phyloP scores from a whole-genome alignment of 441 rosid genomes.

The Biscutella auriculata region DNA sequence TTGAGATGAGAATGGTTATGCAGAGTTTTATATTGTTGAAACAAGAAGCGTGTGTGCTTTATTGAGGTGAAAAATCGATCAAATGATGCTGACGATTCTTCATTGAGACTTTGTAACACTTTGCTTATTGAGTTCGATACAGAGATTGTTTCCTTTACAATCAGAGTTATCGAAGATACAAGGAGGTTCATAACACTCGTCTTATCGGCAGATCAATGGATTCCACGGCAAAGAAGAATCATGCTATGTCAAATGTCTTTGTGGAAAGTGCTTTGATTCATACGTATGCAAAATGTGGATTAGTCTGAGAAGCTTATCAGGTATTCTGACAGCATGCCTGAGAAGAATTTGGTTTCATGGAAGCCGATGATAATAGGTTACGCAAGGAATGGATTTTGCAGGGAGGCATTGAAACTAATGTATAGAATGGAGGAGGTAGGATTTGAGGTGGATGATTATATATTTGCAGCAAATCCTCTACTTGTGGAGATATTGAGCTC shows the following conservation, averaged over 20 bases:
- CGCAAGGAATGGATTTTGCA: conserved; percentile 59
- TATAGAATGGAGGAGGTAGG: conserved; percentile 72
- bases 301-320: conserved; percentile 51
- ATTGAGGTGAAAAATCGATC: too few relatives aligned
- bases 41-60: too few relatives aligned
- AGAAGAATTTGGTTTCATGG: conserved; percentile 60
- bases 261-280: conserved; percentile 70
- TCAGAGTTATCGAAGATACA: too few relatives aligned
- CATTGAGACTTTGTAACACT: too few relatives aligned
- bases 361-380: conserved; percentile 71
- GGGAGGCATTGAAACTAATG: conserved; percentile 69
- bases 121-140: too few relatives aligned
- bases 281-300: conserved; percentile 77
- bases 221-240: conserved; percentile 57
- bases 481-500: conserved; percentile 47
- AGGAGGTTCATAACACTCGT: too few relatives aligned
- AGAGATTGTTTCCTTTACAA: too few relatives aligned
- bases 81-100: too few relatives aligned
- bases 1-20: too few relatives aligned
- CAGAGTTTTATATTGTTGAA: too few relatives aligned
- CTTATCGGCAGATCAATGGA: conserved; percentile 54
- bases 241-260: conserved; percentile 47
- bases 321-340: conserved; percentile 70
- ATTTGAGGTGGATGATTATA: conserved; percentile 55
- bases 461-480: conserved; percentile 38